These are phyloP conservation scores for Pittosporum tobira DNA, from an alignment of 129 eudicot genomes.

Conservation along the genomic window DNA sequence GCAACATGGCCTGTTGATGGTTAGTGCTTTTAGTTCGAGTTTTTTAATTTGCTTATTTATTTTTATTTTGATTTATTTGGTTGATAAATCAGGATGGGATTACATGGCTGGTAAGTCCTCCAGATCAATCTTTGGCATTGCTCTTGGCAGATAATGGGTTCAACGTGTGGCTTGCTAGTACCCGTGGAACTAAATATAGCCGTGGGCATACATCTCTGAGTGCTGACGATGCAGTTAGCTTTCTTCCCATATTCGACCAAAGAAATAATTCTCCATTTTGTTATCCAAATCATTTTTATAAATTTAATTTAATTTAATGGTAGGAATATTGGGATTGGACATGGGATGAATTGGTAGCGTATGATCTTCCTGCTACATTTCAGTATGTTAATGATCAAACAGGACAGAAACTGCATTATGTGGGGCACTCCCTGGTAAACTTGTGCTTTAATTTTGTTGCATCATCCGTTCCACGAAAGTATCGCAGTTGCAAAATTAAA, in stretches of 20 bases:
- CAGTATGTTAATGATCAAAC: conserved; percentile 45
- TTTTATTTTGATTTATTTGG: not conserved
- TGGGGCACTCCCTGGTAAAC: conserved; percentile 67
- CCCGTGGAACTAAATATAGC: conserved; percentile 70
- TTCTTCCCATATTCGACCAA: not conserved
- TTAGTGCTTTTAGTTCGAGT: conserved; percentile 7
- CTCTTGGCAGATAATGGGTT: conserved; percentile 63
- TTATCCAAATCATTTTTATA: not conserved
- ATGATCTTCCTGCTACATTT: conserved; percentile 58
- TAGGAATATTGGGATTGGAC: conserved; percentile 78
- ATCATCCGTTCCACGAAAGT: not conserved
- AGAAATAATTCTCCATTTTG: not conserved
- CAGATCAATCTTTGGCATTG: conserved; percentile 52
- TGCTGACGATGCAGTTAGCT: conserved; percentile 41
- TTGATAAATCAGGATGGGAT: conserved; percentile 35
- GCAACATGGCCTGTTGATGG: conserved; percentile 71
- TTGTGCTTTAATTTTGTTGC: not conserved
- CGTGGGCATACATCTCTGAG: conserved; percentile 44
- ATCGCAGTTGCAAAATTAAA: too few species aligned
- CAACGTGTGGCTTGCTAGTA: conserved; percentile 57
- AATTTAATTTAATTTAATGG: not conserved
- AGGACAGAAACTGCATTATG: conserved; percentile 58
- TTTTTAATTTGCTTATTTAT: not conserved
- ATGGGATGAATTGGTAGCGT: conserved; percentile 71
- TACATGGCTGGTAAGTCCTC: conserved; percentile 65